phyloP scores from a whole-genome alignment of 331 rosid species.

The Dryas integrifolia region DNA sequence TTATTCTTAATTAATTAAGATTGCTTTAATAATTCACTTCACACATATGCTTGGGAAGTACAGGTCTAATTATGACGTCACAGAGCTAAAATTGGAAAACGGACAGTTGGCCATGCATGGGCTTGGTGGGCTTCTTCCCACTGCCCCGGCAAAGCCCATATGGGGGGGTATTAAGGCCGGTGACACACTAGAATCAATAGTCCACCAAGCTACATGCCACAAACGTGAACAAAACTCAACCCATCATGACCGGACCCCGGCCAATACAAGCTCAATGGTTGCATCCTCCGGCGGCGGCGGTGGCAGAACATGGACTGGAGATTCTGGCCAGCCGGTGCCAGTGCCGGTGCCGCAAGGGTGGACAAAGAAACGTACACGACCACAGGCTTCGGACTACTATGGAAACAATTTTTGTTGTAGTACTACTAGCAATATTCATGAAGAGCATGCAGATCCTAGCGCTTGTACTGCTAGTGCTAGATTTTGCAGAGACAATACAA shows the following conservation, averaged over 20 bases:
- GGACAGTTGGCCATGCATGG: constrained; percentile 49
- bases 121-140: constrained; percentile 38
- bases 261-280: constrained; percentile 18
- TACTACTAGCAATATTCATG: constrained; percentile 17
- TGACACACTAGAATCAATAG: constrained; percentile 63
- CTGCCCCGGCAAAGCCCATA: constrained; percentile 36
- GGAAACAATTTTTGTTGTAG: constrained; percentile 30
- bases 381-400: constrained; percentile 30
- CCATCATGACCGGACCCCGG: constrained; percentile 13
- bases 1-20: too few species aligned
- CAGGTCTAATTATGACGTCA: constrained; percentile 45
- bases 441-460: constrained; percentile 37
- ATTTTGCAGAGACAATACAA: constrained; percentile 35
- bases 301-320: constrained; percentile 18
- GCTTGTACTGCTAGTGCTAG: constrained; percentile 42
- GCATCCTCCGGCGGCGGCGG: constrained; percentile 25
- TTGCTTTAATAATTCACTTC: neutral
- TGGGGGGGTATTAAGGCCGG: constrained; percentile 43
- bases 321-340: constrained; percentile 13
- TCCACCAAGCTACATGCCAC: constrained; percentile 53
- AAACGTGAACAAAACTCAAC: constrained; percentile 24
- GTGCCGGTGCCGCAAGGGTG: neutral
- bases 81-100: constrained; percentile 53
- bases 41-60: neutral
- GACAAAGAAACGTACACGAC: constrained; percentile 30